Conservation (phyloP, 495 filamentous ascomycete species). For the Xylaria intraflava region DNA sequence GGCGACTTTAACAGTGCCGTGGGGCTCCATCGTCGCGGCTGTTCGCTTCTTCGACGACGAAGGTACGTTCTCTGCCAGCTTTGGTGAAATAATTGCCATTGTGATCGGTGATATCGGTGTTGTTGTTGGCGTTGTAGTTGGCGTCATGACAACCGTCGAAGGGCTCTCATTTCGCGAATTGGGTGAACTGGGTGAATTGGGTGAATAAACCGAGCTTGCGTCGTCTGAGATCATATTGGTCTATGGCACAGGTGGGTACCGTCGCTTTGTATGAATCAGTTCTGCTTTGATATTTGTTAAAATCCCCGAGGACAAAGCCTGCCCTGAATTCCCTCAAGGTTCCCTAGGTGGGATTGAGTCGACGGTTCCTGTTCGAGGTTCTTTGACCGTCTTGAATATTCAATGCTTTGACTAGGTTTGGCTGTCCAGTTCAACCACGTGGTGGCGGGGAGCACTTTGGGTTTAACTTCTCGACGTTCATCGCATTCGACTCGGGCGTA, state of each 20-base stretch:
- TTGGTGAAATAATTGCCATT: conserved; percentile 10
- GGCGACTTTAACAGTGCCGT: conserved; percentile 30
- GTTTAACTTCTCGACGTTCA: conserved; percentile 4
- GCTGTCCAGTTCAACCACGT: background rate
- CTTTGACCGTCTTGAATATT: conserved; percentile 4
- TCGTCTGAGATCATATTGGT: conserved; percentile 22
- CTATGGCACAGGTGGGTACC: background rate
- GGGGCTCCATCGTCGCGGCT: conserved; percentile 20
- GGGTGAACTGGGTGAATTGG: conserved; percentile 25
- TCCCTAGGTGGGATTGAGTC: background rate
- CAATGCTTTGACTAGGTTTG: conserved; percentile 9
- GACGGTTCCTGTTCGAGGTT: conserved; percentile 7
- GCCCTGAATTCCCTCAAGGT: background rate
- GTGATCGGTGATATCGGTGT: background rate
- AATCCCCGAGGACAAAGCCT: background rate
- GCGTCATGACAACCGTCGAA: background rate
- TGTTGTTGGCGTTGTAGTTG: conserved; percentile 1
- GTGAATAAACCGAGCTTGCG: conserved; percentile 14
- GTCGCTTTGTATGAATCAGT: background rate
- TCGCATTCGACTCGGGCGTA: conserved; percentile 1
- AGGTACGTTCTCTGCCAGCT: conserved; percentile 13
- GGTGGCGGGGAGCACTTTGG: background rate
- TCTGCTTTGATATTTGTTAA: background rate
- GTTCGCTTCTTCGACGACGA: conserved; percentile 32
- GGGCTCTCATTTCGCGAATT: conserved; percentile 17